Base-by-base conservation (phyloP, 176 grass and related monocot genomes). In the Triticum monococcum region DNA sequence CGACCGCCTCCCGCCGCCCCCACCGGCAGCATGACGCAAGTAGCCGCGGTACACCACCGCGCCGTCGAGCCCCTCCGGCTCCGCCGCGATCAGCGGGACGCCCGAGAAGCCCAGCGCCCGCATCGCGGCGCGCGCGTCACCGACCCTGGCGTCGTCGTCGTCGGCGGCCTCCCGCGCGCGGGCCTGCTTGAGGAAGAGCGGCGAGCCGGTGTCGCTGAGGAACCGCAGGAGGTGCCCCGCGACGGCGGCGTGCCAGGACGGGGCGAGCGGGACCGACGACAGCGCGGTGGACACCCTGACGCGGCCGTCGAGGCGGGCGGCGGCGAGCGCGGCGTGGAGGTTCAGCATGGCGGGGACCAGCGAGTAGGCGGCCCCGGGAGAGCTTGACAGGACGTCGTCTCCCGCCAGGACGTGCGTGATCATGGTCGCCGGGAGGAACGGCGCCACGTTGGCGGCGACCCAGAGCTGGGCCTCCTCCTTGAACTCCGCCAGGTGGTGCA, bases 401-500 rank as follows among this genome's bases (percentile, higher is more conserved):
- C 88, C 82, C 9, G 68, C 85, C 36, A 88, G 1, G 61, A 90
- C 48, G 82, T 85, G 78, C 1, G 65, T 90, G 86, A 93, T 90
- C 82, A 17, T 83, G 9, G 82, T 63, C 45, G 65, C 23, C 2
- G 87, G 78, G 59, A 90, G 66, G 88, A 90, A 90, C 17, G 17
- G 82, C 67, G 62, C 81, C 12, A 93, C 72, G 72, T 86, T 57
- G 11, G 72, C 36, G 73, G 2, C 24, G 12, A 85, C 73, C 91
- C 91, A 93, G 28, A 84, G 36, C 8, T 23, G 73, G 9, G 91
- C 82, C 12, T 93, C 91, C 7, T 86, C 81, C 72, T 12, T 86
- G 78, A 90, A 90, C 72, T 87, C 86, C 12, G 88, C 88, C 4
- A 93, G 64, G 65, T 81, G 83, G 24, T 87, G 59, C 67, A 93